Conservation (phyloP, 768 basidiomycete genomes). For the Russula sp. region DNA sequence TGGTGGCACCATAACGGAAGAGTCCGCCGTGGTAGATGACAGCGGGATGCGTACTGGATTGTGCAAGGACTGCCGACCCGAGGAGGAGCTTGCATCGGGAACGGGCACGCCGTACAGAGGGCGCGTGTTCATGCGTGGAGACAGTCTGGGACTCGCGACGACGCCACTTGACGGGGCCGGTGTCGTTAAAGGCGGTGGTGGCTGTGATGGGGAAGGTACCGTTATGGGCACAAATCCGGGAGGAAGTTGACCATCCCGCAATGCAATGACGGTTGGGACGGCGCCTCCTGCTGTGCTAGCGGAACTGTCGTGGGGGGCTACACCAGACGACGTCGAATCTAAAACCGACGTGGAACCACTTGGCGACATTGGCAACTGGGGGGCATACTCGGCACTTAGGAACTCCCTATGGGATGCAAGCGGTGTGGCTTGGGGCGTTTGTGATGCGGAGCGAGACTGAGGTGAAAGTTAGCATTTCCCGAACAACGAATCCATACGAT, state of each 20-base stretch:
- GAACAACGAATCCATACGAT: not conserved
- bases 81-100: constrained; percentile 17
- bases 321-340: constrained; percentile 1
- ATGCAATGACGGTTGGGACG: constrained; percentile 1
- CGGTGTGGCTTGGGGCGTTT: constrained; percentile 22
- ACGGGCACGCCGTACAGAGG: constrained; percentile 14
- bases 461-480: not conserved
- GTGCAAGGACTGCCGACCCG: constrained; percentile 4
- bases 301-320: not conserved
- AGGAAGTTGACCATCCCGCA: constrained; percentile 17
- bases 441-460: constrained; percentile 23
- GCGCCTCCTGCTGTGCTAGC: not conserved
- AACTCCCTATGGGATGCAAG: not conserved
- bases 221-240: constrained; percentile 19
- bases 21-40: constrained; percentile 11
- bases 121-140: not conserved
- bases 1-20: constrained; percentile 19
- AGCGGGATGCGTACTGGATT: constrained; percentile 10
- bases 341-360: constrained; percentile 8
- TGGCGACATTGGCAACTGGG: constrained; percentile 7
- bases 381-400: constrained; percentile 21
- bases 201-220: constrained; percentile 10
- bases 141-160: constrained; percentile 3
- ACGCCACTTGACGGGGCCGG: constrained; percentile 2
- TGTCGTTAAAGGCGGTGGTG: not conserved